Percentiles rank a stretch among this genome's conserved stretches.
phyloP scores from a whole-genome alignment of 2,329 filamentous ascomycete species.

The Parastagonospora avenae region DNA sequence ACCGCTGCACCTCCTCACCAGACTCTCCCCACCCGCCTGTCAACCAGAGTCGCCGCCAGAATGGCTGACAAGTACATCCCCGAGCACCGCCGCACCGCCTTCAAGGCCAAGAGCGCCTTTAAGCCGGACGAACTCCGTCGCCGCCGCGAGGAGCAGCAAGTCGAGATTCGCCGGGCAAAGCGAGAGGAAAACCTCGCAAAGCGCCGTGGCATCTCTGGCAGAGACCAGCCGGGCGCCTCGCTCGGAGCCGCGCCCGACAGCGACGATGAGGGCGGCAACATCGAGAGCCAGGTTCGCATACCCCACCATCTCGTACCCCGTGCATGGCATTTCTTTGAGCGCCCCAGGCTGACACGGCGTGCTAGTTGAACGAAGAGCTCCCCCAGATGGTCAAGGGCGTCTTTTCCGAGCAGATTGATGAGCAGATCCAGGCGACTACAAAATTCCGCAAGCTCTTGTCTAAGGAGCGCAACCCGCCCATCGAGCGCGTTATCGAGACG shows the following conservation, averaged over 20 bases:
- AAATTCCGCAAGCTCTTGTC: slow-evolving; percentile 98
- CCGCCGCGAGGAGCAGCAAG: slow-evolving; percentile 97
- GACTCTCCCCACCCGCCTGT: slow-evolving; percentile 20
- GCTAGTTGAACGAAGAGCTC: slow-evolving; percentile 92
- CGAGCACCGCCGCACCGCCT: slow-evolving; percentile 98
- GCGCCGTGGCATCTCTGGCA: slow-evolving; percentile 87
- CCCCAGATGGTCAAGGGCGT: slow-evolving; percentile 97
- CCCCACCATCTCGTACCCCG: slow-evolving; percentile 20
- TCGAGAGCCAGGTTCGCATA: slow-evolving; percentile 87
- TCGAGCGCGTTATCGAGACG: slow-evolving; percentile 99
- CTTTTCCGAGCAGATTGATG: slow-evolving; percentile 98
- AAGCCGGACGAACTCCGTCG: slow-evolving; percentile 98
- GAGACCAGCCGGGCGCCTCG: slow-evolving; percentile 75
- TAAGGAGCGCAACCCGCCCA: slow-evolving; percentile 98
- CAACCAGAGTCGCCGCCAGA: slow-evolving; percentile 48
- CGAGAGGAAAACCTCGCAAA: slow-evolving; percentile 99
- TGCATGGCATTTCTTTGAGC: background rate
- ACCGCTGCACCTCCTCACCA: slow-evolving; percentile 21
- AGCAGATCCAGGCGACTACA: slow-evolving; percentile 95
- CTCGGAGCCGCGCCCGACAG: slow-evolving; percentile 91
- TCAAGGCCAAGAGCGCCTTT: slow-evolving; percentile 99
- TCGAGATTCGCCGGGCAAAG: slow-evolving; percentile 98
- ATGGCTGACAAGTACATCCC: slow-evolving; percentile 99
- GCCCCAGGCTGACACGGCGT: slow-evolving; percentile 17
- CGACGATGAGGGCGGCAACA: slow-evolving; percentile 93